Evolutionary conservation across 192 early-diverging fungal species (phyloP), one percentile per base, ranked within the genome.

Genomic region (Entomortierella chlamydospora): DNA sequence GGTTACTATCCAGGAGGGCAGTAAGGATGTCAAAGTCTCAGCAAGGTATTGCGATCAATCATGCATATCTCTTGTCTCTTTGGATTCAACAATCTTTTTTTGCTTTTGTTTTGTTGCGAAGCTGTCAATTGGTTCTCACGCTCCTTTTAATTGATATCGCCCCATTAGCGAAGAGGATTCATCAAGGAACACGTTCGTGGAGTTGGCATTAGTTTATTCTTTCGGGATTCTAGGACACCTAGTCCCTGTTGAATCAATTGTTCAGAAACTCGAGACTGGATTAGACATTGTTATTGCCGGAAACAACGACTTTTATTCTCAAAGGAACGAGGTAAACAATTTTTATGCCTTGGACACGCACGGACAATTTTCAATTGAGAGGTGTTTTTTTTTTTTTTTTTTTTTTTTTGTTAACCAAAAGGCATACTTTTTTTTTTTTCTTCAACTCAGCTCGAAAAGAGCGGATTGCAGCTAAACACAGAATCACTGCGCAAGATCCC

Each of bases 221-320:
- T 73, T 91, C 20, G 70, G 47, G 18, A 70, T 90, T 37, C 70
- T 87, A 7, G 63, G 56, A 42, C 68, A 78, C 30, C 57, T 76
- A 51, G 50, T 86, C 15, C 61, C 77, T 10, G 18, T 28, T n/a
- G 28, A 74, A 12, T 22, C 33, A 7, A 82, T 87, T 45, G 11
- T 55, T 12, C 37, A 77, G 26, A 71, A 68, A 29, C 31, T 87
- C 2, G 59, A 41, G 12, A 31, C 41, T 18, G 90, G 93, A 13
- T 78, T 97, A 20, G 86, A 88, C 53, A 90, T 99, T 47, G 72
- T 85, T 12, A 92, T 99, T 49, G 76, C 93, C 22, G 97, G 93
- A n/a, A 90, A 95, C 85, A 99, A 98, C 72, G 98, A 99, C 82
- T 99, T 99, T 82, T 99, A 99, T 81, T 99, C 98, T 17, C 97